Percentiles rank a stretch among this genome's conserved stretches.
Conservation (phyloP, 106 monocot species). For the Iris macrosiphon region DNA sequence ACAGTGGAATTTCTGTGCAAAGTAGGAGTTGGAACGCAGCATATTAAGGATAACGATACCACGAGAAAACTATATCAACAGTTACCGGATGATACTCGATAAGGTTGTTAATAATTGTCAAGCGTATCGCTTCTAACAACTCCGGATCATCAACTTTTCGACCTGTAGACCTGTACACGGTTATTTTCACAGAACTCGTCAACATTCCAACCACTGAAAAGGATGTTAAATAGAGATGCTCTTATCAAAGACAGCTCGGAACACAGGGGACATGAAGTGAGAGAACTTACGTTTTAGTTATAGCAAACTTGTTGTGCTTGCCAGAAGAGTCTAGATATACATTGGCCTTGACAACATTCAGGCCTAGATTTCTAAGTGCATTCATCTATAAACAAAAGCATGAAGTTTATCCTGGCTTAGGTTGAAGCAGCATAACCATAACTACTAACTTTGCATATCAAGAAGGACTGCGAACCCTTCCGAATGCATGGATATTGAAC, state of each 20-base stretch:
- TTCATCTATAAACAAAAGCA: slow-evolving; percentile 52
- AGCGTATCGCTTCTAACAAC: slow-evolving; percentile 85
- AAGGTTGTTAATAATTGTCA: slow-evolving; percentile 93
- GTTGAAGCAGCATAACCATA: slow-evolving; percentile 5
- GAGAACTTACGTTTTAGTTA: slow-evolving; percentile 71
- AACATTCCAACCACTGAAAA: slow-evolving; percentile 1
- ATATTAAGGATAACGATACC: no score
- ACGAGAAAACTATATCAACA: neutral
- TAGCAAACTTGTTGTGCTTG: slow-evolving; percentile 90
- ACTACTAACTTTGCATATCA: neutral
- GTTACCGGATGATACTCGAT: slow-evolving; percentile 92
- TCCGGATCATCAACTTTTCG: slow-evolving; percentile 90
- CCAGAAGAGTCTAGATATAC: slow-evolving; percentile 89
- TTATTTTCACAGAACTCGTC: neutral
- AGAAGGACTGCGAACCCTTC: neutral
- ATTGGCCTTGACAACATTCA: slow-evolving; percentile 92
- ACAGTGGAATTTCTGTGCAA: no score
- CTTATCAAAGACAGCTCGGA: no score
- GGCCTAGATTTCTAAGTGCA: slow-evolving; percentile 73
- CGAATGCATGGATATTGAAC: neutral
- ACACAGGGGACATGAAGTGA: neutral
- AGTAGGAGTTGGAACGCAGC: no score
- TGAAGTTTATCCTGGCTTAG: slow-evolving; percentile 7
- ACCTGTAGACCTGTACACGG: slow-evolving; percentile 65
- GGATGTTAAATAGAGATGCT: neutral